phyloP scores from a whole-genome alignment of 2,329 filamentous ascomycete genomes.

The Anthostomella pinea region DNA sequence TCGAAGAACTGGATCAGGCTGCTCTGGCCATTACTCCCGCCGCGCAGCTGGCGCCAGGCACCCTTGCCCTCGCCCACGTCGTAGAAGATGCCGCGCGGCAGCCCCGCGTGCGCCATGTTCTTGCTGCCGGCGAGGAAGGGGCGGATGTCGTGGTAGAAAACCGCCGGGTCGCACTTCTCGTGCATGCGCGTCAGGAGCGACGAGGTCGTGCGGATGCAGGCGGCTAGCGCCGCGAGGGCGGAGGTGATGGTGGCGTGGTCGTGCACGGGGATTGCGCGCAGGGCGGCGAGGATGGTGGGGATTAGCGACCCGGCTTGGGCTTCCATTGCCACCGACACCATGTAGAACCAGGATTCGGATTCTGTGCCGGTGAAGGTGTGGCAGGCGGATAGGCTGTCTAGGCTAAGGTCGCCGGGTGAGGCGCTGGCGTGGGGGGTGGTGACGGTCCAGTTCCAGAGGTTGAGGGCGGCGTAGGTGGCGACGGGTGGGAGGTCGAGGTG shows the following conservation, averaged over 20 bases:
- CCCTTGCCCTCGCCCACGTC: constrained; percentile 67
- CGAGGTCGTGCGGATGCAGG: constrained; percentile 66
- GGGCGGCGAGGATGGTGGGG: constrained; percentile 73
- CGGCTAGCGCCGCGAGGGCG: constrained; percentile 63
- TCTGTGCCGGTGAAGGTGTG: constrained; percentile 84
- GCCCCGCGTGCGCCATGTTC: constrained; percentile 82
- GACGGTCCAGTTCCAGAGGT: constrained; percentile 97
- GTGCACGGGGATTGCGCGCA: constrained; percentile 62
- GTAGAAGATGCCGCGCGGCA: constrained; percentile 82
- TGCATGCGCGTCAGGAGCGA: constrained; percentile 77
- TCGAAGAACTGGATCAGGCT: constrained; percentile 94
- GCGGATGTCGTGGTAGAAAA: constrained; percentile 86
- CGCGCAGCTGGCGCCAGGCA: constrained; percentile 74
- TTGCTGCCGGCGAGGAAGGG: constrained; percentile 89
- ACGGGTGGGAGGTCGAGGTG: constrained; percentile 81
- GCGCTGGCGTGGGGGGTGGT: constrained; percentile 49
- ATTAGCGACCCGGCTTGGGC: constrained; percentile 71
- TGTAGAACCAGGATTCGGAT: constrained; percentile 93
- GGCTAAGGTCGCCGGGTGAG: constrained; percentile 49
- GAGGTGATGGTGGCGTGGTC: constrained; percentile 60
- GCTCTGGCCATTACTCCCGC: constrained; percentile 90
- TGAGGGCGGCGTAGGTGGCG: constrained; percentile 83
- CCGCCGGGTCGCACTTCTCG: constrained; percentile 79
- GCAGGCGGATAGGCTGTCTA: constrained; percentile 68
- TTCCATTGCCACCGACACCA: constrained; percentile 88